Evolutionary conservation across 495 filamentous ascomycete genomes (phyloP), one percentile per base, ranked within the genome.

Genomic region (Rhizodiscina lignyota): DNA sequence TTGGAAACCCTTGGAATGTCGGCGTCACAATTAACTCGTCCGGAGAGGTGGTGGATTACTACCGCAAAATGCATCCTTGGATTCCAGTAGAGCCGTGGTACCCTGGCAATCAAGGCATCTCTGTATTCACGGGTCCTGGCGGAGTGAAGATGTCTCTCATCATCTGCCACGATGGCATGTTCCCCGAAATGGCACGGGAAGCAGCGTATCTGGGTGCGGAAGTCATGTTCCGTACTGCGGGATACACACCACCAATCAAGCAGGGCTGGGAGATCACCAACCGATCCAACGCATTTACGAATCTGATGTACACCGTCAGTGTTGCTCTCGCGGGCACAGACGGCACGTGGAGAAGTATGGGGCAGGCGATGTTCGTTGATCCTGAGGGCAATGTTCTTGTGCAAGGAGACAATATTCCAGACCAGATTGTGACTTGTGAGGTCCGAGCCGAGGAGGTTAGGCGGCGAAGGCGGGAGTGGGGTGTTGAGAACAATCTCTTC

Each of bases 1-100:
- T 42, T 30, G 43, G 43, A 22, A 38, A 34, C 20, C 43, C 43
- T 3, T 42, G 43, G 43, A 46, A 46, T 20, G 34, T 28, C 11
- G 37, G 43, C 13, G 17, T 46, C 2, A 36, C 36, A 2, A 42
- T 46, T 35, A 39, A 46, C 31, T 21, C 28, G 4, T 8, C 38
- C 3, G 43, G 43, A 19, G 34, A 46, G 24, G 15, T 46, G 11
- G 39, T 42, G 15, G 32, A 46, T 18, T 46, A 42, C 35, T 46
- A 46, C 23, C 39, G 43, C 12, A 46, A 46, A 28, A 42, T 46
- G 39, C 41, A 44, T 24, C 41, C 41, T 17, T 44, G 41, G 41
- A 22, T 46, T 4, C 39, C 43, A 8, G 35, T 46, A 16, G 43
- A 46, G 26, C 43, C 43, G 5, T 46, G 43, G 43, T 42, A 46